Evolutionary conservation across 1,284 basidiomycete species (phyloP), one percentile per base, ranked within the genome.

Genomic region (Laetiporus sulphureus): DNA sequence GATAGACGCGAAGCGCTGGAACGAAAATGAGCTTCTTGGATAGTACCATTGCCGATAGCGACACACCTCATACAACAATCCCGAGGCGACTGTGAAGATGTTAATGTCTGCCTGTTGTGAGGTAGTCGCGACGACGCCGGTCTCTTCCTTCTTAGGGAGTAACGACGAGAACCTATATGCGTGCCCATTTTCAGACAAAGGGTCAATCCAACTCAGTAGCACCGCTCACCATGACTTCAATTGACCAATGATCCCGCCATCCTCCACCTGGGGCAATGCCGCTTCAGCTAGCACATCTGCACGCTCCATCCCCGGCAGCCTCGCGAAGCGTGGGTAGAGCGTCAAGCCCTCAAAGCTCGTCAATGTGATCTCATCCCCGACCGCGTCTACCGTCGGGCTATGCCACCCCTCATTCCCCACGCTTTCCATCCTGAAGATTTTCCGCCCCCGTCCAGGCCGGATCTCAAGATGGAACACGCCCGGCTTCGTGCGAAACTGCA

Each of bases 11-110:
- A 99, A 98, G 12, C 95, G 84, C 91, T 95, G 51, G 40, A 43
- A n/a, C n/a, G 18, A 16, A 21, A 15, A 18, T 16, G 22, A 20
- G 12, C 12, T 13, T 22, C 5, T 20, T n/a, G 16, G 6, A 25
- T 32, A 25, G 33, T n/a, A 15, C 55, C 1, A 48, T 49, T n/a
- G 40, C 46, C 32, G 31, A 7, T 13, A 49, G 40, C 19, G 27
- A 34, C 25, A 61, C 44, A 90, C 91, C 77, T 99, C 95, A 56
- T 99, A 99, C 4, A 99, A 71, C 39, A 97, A 70, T 0, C 96
- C 95, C 4, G 92, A 96, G 11, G 96, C 96, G 19, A 99, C 93
- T 0, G 95, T 99, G 66, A 99, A 99, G 54, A 99, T 95, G 59
- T 99, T 99, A 67, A 99, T 96, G 32, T 94, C 89, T 5, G 92